Base-by-base conservation (phyloP, 2,329 filamentous ascomycete species). In the Trichoderma citrinoviride region DNA sequence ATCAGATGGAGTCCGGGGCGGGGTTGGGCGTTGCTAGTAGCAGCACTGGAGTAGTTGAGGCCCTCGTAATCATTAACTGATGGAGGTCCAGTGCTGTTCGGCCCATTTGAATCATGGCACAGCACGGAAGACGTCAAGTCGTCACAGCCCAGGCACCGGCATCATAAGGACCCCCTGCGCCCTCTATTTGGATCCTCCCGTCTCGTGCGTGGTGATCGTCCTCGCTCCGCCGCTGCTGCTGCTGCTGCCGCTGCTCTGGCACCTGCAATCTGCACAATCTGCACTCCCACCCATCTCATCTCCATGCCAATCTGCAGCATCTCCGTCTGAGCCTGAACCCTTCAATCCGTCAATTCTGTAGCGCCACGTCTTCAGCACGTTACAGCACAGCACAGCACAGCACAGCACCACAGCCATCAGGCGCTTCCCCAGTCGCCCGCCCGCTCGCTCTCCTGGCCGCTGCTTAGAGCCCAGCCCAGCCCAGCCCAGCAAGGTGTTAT, bases 341-440 rank as follows among this genome's bases (percentile, higher is more conserved):
- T 21, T 49, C 29, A 14, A 41, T 15, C 21, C 43, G 17, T n/a
- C 40, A 21, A 25, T 58, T 37, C 43, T 40, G 56, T 60, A 60
- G 56, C 56, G 56, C 56, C 56, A 40, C 56, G 56, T 60, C 56
- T 49, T 19, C 17, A 52, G 58, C 47, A 43, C 57, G 27, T 33
- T 43, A 54, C 58, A 61, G 49, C 58, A 41, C 58, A 27, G 23
- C 37, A 12, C 12, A 19, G 19, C 12, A 47, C 21, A 25, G 0
- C 21, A 8, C 46, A 7, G 14, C 21, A n/a, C 21, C 44, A 47
- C 46, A 2, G 46, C 47, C 12, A 17, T 19, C 25, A 25, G 12
- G n/a, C 15, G 40, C n/a, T 41, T 29, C 40, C 54, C 52, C 40
- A 33, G n/a, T 52, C 46, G n/a, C 55, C 19, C 56, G 56, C 47